These are phyloP conservation scores for Neofusicoccum kwambonambiense DNA, from an alignment of 2,329 filamentous ascomycete species.

Conservation along the genomic window DNA sequence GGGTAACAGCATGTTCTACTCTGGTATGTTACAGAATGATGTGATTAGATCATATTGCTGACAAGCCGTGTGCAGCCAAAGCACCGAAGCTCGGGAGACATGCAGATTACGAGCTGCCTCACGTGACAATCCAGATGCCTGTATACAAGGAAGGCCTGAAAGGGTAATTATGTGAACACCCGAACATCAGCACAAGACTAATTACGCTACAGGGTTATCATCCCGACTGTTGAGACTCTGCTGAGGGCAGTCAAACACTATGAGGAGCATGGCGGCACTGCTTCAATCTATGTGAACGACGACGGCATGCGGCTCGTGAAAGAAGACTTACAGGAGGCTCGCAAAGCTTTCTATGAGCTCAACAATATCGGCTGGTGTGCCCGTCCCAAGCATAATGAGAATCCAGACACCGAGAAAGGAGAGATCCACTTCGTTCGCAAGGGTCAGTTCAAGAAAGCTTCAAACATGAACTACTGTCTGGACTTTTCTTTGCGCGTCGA, in stretches of 20 bases:
- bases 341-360: constrained; percentile 50
- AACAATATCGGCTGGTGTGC: constrained; percentile 52
- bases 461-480: constrained; percentile 67
- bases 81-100: constrained; percentile 9
- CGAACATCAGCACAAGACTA: background rate
- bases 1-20: constrained; percentile 28
- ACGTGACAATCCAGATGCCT: constrained; percentile 54
- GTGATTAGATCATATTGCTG: background rate
- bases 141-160: constrained; percentile 44
- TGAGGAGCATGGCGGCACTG: constrained; percentile 71
- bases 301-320: constrained; percentile 68
- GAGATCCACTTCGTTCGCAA: constrained; percentile 53
- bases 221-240: background rate
- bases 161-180: constrained; percentile 19
- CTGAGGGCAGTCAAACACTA: constrained; percentile 62
- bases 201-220: constrained; percentile 21
- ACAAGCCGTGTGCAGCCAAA: background rate
- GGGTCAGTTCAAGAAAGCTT: constrained; percentile 66
- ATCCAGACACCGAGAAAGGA: constrained; percentile 49
- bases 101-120: constrained; percentile 35
- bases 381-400: constrained; percentile 44
- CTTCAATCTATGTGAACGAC: constrained; percentile 75
- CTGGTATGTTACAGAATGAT: constrained; percentile 22
- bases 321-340: constrained; percentile 43
- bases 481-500: constrained; percentile 65